Percentiles rank a stretch among this genome's conserved stretches.
phyloP scores from a whole-genome alignment of 768 basidiomycete genomes.

The Gelatoporia subvermispora region DNA sequence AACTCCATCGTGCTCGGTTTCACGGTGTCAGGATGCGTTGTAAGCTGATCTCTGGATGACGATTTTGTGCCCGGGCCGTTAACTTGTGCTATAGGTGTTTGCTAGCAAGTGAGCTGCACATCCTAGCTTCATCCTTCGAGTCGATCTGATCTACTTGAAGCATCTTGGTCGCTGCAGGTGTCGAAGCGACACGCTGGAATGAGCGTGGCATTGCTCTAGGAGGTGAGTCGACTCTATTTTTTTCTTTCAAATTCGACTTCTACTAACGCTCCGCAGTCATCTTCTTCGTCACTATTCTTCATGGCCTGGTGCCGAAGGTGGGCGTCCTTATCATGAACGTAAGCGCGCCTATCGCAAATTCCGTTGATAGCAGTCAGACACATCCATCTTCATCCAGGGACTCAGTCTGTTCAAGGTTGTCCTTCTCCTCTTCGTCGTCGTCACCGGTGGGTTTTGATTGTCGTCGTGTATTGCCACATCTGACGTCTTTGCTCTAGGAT shows the following conservation, averaged over 20 bases:
- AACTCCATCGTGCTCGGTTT: constrained; percentile 34
- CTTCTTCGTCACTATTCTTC: constrained; percentile 43
- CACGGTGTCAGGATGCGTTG: constrained; percentile 27
- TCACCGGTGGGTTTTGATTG: constrained; percentile 29
- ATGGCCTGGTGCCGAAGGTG: constrained; percentile 44
- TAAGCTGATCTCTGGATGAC: constrained; percentile 9
- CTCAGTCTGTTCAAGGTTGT: constrained; percentile 32
- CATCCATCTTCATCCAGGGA: no score
- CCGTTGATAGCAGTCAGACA: no score
- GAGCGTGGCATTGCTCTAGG: constrained; percentile 56
- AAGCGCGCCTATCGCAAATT: constrained; percentile 3
- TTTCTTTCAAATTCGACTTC: neutral
- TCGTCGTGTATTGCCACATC: no score
- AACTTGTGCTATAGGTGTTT: constrained; percentile 25
- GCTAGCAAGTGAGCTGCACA: constrained; percentile 19
- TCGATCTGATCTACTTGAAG: constrained; percentile 20
- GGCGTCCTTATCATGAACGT: constrained; percentile 55
- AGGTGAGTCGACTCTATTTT: constrained; percentile 27
- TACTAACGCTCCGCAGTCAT: constrained; percentile 37
- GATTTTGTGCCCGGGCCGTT: no score
- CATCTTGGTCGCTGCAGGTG: constrained; percentile 36
- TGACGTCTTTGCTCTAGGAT: constrained; percentile 38
- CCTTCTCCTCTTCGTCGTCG: constrained; percentile 16
- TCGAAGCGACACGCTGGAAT: constrained; percentile 35
- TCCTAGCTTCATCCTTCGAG: neutral